Base-by-base conservation (phyloP, 148 eudicot genomes). In the Camellia lanceoleosa region DNA sequence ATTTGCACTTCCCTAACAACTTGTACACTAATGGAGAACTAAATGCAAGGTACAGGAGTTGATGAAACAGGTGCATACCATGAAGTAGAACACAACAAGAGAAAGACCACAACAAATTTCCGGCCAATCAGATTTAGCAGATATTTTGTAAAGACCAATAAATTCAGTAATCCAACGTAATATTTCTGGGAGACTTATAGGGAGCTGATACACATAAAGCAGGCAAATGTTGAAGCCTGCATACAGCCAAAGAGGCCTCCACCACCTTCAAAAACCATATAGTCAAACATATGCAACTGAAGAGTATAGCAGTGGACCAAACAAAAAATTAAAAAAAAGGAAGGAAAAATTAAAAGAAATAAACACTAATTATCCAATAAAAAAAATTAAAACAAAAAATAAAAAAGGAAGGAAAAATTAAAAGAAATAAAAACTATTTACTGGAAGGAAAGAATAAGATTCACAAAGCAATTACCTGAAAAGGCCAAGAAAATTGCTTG, bases 401-500 rank as follows among this genome's bases (percentile, higher is more conserved):
- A 30, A 30, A 30, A 30, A 30, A 30, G 38, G 38, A 30, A 30
- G 38, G 23, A 30, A 72, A 12, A 58, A 52, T 30, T 30, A 47
- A n/a, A 51, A 74, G 51, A 44, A 42, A 64, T 19, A 66, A 51
- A 16, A 7, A 41, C 13, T 42, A 72, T 43, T 38, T 43, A 42
- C 41, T 80, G 65, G 62, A 7, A 73, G 18, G 16, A 65, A 49
- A 68, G 42, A 60, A 75, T 59, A 19, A 70, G 64, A 58, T 67
- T 43, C 56, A 68, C 74, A 74, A 49, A 76, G 63, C 65, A 74
- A 49, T 60, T 76, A 81, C 83, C 83, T 81, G 69, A 81, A 81
- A 75, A 81, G 88, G 80, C 99, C 98, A 60, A 90, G 88, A 82
- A 91, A 93, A 87, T 96, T 96, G 92, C 97, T 96, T 38, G 99